Base-by-base conservation (phyloP, 2,329 filamentous ascomycete species). In the Pseudogymnoascus sp. region DNA sequence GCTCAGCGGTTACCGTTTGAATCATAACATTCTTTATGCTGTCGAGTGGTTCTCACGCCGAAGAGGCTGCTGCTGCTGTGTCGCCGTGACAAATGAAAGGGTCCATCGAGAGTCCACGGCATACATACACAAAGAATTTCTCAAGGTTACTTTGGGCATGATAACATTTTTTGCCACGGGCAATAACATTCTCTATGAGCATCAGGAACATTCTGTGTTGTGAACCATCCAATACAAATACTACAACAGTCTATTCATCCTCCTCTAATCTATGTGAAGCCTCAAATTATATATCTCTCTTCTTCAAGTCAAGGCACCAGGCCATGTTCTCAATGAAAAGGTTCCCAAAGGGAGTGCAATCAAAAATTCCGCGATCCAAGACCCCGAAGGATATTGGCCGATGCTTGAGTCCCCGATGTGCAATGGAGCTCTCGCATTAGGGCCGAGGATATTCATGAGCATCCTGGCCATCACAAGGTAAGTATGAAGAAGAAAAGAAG, bases 301-400 rank as follows among this genome's bases (percentile, higher is more conserved):
- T 68, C 68, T 66, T 68, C 68, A 66, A 63, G 61, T 7, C 62
- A 49, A 5, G 42, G 63, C 63, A 11, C 60, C 34, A 66, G 56
- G 62, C 63, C 16, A 14, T 61, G 42, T 46, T 36, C 63, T 62
- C 64, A 68, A 70, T 68, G 69, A 70, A 70, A 70, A 70, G 49
- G 21, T 49, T 40, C 61, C 61, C 40, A 34, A 14, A 60, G 61
- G 42, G 72, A 70, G 68, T 71, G 70, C 75, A 74, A 78, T 75
- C 78, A 80, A 80, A 80, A 78, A 79, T 79, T 79, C 72, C 76
- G 76, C 77, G 75, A 75, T 72, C 75, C 73, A 77, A 75, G 76
- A 73, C 74, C 76, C 77, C 77, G 76, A 77, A 80, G 71, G 74
- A 76, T 76, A 75, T 77, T 79, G 76, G 77, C 78, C 74, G 72